Percentiles rank a stretch among this genome's conserved stretches.
Evolutionary conservation across 495 filamentous ascomycete genomes (phyloP).

Genomic region (Cladorrhinum samala): DNA sequence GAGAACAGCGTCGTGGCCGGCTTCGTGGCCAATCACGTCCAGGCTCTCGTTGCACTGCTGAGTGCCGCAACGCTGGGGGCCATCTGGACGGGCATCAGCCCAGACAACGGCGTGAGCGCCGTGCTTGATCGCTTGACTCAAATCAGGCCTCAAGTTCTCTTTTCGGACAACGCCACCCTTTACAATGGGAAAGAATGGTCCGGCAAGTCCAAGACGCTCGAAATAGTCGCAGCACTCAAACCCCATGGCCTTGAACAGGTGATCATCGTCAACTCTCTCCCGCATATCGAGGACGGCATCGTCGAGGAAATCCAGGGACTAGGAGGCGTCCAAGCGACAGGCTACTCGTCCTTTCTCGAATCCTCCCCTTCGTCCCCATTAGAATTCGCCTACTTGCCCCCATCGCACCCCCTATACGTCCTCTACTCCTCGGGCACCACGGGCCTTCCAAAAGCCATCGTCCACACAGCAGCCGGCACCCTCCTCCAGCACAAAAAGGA

Average conservation of each 20-base stretch:
- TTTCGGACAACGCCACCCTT: conserved; percentile 77
- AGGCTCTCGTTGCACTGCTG: conserved; percentile 82
- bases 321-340: conserved; percentile 43
- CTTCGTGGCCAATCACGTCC: conserved; percentile 79
- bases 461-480: conserved; percentile 82
- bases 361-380: conserved; percentile 39
- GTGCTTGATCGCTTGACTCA: conserved; percentile 79
- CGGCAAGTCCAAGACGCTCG: conserved; percentile 61
- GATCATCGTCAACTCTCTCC: conserved; percentile 61
- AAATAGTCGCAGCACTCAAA: conserved; percentile 60
- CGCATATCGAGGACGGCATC: conserved; percentile 42
- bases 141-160: conserved; percentile 72
- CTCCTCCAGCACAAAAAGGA: conserved; percentile 94
- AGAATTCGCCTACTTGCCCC: conserved; percentile 64
- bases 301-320: conserved; percentile 37
- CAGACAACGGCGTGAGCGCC: conserved; percentile 64
- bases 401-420: conserved; percentile 85
- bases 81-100: conserved; percentile 86
- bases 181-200: conserved; percentile 85
- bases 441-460: conserved; percentile 86
- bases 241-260: conserved; percentile 55
- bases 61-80: conserved; percentile 72
- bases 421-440: conserved; percentile 86
- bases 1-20: conserved; percentile 72
- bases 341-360: conserved; percentile 31